Percentiles rank a stretch among this genome's conserved stretches.
phyloP scores from a whole-genome alignment of 2,329 filamentous ascomycete genomes.

The Colletotrichum liaoningense region DNA sequence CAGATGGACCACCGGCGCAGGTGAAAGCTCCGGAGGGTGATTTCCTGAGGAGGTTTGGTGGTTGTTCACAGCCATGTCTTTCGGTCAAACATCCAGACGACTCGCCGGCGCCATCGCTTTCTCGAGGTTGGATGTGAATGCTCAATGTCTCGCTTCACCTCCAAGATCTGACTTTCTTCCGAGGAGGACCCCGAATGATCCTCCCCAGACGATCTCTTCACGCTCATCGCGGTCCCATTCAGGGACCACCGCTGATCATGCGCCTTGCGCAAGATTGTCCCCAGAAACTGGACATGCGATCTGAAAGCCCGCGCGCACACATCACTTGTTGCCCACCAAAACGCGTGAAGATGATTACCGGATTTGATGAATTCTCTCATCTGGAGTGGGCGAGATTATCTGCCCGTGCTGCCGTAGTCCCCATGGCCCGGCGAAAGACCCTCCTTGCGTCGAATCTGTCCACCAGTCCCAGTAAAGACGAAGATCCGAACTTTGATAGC shows the following conservation, averaged over 20 bases:
- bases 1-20: conserved; percentile 25
- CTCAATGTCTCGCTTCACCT: neutral
- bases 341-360: neutral
- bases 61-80: neutral
- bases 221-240: neutral
- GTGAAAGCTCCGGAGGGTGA: neutral
- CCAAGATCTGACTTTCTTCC: conserved; percentile 2
- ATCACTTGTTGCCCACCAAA: neutral
- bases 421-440: conserved; percentile 4
- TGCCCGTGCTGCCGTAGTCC: neutral
- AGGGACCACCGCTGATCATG: conserved; percentile 30
- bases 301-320: neutral
- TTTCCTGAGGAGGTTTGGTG: neutral
- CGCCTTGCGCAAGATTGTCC: conserved; percentile 14
- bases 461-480: neutral
- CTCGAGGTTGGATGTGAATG: neutral
- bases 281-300: neutral
- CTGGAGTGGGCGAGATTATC: neutral
- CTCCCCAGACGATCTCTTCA: neutral
- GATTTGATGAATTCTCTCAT: neutral
- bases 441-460: neutral
- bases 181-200: neutral
- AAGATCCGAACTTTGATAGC: neutral
- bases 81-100: neutral
- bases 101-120: neutral